Evolutionary conservation across 1,139 yeast genomes (phyloP), one percentile per base, ranked within the genome.

Genomic region (Kodamaea ohmeri): DNA sequence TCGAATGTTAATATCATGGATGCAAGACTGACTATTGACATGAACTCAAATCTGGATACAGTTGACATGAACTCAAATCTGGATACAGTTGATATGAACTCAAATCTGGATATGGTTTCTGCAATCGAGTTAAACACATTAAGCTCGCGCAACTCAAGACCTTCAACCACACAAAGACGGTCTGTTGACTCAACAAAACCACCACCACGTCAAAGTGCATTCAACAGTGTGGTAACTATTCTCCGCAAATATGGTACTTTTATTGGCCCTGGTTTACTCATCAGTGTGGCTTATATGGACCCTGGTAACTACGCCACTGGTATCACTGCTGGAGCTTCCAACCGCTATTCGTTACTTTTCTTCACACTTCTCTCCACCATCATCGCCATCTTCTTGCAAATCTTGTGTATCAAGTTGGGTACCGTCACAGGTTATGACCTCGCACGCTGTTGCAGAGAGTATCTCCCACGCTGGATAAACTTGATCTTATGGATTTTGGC

Each of bases 251-350:
- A 79, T 50, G 58, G 71, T 34, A 63, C 73, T 22, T 85, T 83
- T 48, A 61, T 83, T n/a, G 92, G 92, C 0, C 92, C 92, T 0
- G 92, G 92, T 0, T 60, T 84, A 34, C 75, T 84, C 78, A 80
- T 85, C 14, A 68, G 84, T 27, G 90, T 84, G 25, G 89, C 92
- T 0, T 84, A 84, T 53, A 80, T 83, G 78, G 94, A 84, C 56
- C 94, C 95, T 1, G 95, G 95, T 56, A 85, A 85, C 61, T 85
- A 85, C 58, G 78, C 94, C 22, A 83, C 95, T 0, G 88, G 83
- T 46, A 79, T 83, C 8, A 68, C 81, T 6, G 94, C 92, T 0
- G 95, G 95, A 49, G 86, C 94, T 0, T 58, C 78, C 25, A 79
- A 82, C 49, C 60, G 69, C 52, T 86, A 65, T 54, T 71, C 87